Conservation (phyloP, 441 rosid genomes). For the Arabidopsis lyrata region DNA sequence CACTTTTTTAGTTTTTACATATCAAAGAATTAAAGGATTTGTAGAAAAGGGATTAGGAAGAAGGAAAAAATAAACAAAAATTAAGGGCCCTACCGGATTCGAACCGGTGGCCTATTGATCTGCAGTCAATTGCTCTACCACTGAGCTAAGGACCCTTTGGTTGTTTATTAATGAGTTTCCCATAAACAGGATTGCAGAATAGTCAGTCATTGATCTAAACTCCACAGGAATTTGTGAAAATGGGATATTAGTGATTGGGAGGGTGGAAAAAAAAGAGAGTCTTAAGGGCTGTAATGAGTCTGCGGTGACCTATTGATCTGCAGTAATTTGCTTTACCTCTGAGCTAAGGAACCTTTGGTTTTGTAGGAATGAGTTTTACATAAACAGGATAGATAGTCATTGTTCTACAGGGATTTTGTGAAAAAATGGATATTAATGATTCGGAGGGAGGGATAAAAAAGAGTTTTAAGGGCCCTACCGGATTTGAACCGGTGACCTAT, state of each 20-base stretch:
- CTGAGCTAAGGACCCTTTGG: conserved; percentile 87
- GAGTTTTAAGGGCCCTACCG: conserved; percentile 70
- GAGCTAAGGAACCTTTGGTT: no score
- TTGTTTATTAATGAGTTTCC: neutral
- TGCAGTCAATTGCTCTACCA: conserved; percentile 98
- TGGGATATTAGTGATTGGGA: neutral
- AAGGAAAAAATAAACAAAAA: neutral
- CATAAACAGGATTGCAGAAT: neutral
- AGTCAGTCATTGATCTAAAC: neutral
- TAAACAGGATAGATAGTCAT: no score
- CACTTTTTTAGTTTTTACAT: neutral
- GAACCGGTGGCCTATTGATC: conserved; percentile 97
- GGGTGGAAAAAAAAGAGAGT: neutral
- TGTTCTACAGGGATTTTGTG: no score
- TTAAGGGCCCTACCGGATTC: conserved; percentile 83
- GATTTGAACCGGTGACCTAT: conserved; percentile 92
- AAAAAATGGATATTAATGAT: no score
- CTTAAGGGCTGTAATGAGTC: no score
- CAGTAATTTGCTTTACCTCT: no score
- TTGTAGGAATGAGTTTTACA: no score
- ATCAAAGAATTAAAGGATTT: neutral
- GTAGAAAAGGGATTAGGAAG: neutral
- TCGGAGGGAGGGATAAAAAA: neutral
- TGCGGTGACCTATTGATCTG: no score
- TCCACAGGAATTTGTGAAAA: neutral